Conservation (phyloP, 2,329 filamentous ascomycete genomes). For the Chrysoporthe deuterocubensis region DNA sequence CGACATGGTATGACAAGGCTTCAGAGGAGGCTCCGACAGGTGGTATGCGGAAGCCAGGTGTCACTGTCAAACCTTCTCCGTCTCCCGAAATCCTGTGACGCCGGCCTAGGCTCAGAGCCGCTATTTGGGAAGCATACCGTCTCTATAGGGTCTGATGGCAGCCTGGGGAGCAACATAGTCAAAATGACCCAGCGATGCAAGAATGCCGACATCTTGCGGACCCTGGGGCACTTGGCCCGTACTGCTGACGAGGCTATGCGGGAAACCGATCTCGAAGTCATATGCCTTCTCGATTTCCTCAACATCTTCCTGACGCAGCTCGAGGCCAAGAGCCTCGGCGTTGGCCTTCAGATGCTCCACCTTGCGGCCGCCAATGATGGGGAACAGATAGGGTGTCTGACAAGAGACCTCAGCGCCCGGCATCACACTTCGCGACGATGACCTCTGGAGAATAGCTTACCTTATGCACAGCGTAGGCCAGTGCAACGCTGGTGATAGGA, state of each 20-base stretch:
- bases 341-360: conserved; percentile 72
- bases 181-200: conserved; percentile 51
- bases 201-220: conserved; percentile 47
- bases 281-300: conserved; percentile 66
- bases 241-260: conserved; percentile 59
- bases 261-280: conserved; percentile 70
- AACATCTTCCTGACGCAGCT: conserved; percentile 65
- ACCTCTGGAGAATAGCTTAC: not conserved
- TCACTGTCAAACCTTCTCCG: not conserved
- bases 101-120: not conserved
- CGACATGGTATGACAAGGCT: not conserved
- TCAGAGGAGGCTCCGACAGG: not conserved
- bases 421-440: not conserved
- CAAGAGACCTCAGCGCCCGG: not conserved
- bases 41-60: not conserved
- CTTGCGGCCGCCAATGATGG: conserved; percentile 72
- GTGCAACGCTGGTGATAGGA: conserved; percentile 55
- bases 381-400: conserved; percentile 70
- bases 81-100: not conserved
- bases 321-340: conserved; percentile 67
- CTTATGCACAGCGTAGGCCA: conserved; percentile 77
- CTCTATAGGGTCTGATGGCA: conserved; percentile 23
- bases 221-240: conserved; percentile 42
- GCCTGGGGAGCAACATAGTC: conserved; percentile 52
- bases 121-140: not conserved